phyloP scores from a whole-genome alignment of 768 basidiomycete species.

The Lactarius hatsudake region DNA sequence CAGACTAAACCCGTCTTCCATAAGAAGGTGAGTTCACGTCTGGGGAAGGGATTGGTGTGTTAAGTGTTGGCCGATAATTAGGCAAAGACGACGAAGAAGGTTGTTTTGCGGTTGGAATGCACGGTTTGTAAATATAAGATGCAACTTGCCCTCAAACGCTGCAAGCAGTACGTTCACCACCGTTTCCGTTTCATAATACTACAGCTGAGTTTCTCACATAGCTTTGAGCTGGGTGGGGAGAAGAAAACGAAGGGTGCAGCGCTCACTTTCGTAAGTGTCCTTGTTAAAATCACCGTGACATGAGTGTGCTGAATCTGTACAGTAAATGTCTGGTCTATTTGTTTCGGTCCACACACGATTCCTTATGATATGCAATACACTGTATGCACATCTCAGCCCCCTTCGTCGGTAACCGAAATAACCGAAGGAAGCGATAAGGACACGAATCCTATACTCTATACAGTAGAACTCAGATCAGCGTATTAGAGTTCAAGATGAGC shows the following conservation, averaged over 20 bases:
- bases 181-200: background rate
- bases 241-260: constrained; percentile 99
- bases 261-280: constrained; percentile 78
- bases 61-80: constrained; percentile 33
- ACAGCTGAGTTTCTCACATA: constrained; percentile 33
- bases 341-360: constrained; percentile 13
- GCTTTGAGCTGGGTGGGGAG: constrained; percentile 99
- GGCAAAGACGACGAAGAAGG: constrained; percentile 99
- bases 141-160: constrained; percentile 94
- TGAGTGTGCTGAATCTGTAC: constrained; percentile 5
- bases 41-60: background rate
- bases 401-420: constrained; percentile 9
- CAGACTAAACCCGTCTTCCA: constrained; percentile 99
- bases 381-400: constrained; percentile 16
- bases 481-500: background rate
- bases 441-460: background rate
- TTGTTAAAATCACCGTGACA: background rate
- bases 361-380: constrained; percentile 19
- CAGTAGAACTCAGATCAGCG: background rate
- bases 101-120: constrained; percentile 96
- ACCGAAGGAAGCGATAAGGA: background rate
- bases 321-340: constrained; percentile 21
- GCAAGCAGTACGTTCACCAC: constrained; percentile 86
- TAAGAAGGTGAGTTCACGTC: constrained; percentile 78
- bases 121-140: constrained; percentile 98